These are phyloP conservation scores for Scutellaria galericulata DNA, from an alignment of 257 asterid genomes.

Conservation along the genomic window DNA sequence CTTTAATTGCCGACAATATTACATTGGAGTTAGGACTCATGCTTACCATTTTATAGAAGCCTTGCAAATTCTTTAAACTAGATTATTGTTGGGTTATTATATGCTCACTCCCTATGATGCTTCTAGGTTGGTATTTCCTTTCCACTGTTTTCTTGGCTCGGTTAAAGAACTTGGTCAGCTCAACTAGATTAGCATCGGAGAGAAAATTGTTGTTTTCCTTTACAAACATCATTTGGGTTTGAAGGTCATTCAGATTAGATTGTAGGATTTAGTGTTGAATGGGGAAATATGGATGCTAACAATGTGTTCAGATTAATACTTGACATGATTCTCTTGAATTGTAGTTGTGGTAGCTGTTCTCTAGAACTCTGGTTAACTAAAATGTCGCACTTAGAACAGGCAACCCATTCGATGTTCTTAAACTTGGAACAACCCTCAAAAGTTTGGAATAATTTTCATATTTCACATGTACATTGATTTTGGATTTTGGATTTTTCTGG, in stretches of 20 bases:
- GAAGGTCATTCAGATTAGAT: neutral
- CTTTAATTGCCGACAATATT: constrained; percentile 9
- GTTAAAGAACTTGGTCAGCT: neutral
- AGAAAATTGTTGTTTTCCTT: neutral
- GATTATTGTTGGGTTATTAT: neutral
- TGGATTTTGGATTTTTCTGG: neutral
- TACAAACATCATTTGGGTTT: neutral
- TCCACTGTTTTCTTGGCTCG: constrained; percentile 4
- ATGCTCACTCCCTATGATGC: constrained; percentile 2
- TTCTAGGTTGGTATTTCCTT: constrained; percentile 1
- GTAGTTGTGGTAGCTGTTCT: neutral
- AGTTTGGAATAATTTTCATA: neutral
- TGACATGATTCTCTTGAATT: neutral
- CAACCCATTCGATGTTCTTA: constrained; percentile 16
- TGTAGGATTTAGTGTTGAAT: neutral
- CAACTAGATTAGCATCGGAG: constrained; percentile 6
- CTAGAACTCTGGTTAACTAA: neutral
- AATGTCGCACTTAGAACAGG: neutral
- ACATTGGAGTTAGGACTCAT: neutral
- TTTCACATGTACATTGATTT: neutral
- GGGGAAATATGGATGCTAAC: neutral
- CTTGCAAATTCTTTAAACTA: constrained; percentile 2
- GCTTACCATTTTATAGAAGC: constrained; percentile 18
- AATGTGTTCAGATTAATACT: constrained; percentile 9
- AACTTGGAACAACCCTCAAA: constrained; percentile 2